phyloP scores from a whole-genome alignment of 2,329 filamentous ascomycete species.

The Cytospora mali region DNA sequence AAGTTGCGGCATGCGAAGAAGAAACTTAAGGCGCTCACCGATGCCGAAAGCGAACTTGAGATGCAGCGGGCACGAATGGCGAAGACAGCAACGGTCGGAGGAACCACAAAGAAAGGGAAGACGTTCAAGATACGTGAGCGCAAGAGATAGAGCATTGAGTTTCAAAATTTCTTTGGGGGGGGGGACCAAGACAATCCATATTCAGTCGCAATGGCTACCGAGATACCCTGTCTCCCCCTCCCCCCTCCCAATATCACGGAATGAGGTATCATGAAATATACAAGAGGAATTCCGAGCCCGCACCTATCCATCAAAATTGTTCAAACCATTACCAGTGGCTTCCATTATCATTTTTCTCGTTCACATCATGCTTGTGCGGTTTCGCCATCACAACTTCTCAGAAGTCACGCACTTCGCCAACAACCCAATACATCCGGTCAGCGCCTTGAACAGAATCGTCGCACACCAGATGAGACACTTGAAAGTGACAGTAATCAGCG shows the following conservation, averaged over 20 bases:
- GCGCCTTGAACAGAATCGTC: slow-evolving; percentile 57
- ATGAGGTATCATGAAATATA: slow-evolving; percentile 28
- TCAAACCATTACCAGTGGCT: slow-evolving; percentile 20
- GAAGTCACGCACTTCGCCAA: slow-evolving; percentile 54
- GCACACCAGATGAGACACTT: slow-evolving; percentile 62
- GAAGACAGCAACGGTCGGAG: slow-evolving; percentile 64
- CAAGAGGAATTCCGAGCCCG: slow-evolving; percentile 16
- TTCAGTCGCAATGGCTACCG: not conserved
- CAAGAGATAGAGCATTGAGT: slow-evolving; percentile 52
- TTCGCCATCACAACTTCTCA: slow-evolving; percentile 41
- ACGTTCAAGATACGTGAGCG: slow-evolving; percentile 65
- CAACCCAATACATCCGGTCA: slow-evolving; percentile 52
- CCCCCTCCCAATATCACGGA: not conserved
- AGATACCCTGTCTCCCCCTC: not conserved
- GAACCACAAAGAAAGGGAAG: slow-evolving; percentile 60
- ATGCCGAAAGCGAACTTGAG: slow-evolving; percentile 60
- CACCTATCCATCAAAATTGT: slow-evolving; percentile 15
- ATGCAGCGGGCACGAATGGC: slow-evolving; percentile 65
- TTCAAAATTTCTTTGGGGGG: slow-evolving; percentile 1
- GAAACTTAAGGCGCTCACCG: slow-evolving; percentile 57
- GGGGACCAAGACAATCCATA: not conserved
- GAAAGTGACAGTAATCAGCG: slow-evolving; percentile 55
- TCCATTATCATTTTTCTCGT: slow-evolving; percentile 16
- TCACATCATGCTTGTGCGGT: slow-evolving; percentile 19
- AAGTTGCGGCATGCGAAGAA: slow-evolving; percentile 55